Conservation (phyloP, 1,284 basidiomycete genomes). For the Irpex sp. region DNA sequence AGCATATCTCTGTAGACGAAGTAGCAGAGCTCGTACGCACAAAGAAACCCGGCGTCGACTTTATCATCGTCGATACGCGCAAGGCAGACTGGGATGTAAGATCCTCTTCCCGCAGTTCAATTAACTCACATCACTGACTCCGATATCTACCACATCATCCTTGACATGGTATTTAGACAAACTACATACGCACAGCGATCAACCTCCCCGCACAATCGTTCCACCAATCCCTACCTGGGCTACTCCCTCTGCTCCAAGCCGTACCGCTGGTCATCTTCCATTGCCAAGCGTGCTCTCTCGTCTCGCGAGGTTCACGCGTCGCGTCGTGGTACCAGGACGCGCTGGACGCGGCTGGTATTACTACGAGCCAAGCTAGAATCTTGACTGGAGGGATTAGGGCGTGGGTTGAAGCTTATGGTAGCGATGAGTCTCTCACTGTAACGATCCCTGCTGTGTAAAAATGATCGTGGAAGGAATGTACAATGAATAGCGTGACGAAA, state of each 20-base stretch:
- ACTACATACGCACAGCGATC: conserved; percentile 11
- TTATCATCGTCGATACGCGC: conserved; percentile 12
- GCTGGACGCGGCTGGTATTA: conserved; percentile 10
- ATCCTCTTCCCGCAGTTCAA: background rate
- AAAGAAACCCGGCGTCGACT: conserved; percentile 11
- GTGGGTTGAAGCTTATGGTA: conserved; percentile 12
- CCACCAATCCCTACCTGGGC: conserved; percentile 11
- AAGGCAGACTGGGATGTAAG: conserved; percentile 13
- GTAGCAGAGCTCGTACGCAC: conserved; percentile 10
- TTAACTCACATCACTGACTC: background rate
- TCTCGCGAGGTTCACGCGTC: conserved; percentile 8
- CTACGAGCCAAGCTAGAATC: conserved; percentile 7
- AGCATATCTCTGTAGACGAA: conserved; percentile 1
- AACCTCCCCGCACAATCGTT: conserved; percentile 15
- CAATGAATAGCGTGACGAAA: background rate
- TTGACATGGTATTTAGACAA: background rate
- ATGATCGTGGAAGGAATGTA: background rate
- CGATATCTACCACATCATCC: background rate
- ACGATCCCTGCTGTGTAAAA: background rate
- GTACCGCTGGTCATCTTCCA: conserved; percentile 14
- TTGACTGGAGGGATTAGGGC: conserved; percentile 11
- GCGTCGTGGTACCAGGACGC: conserved; percentile 16
- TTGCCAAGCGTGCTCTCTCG: conserved; percentile 10
- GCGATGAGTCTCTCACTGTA: conserved; percentile 8
- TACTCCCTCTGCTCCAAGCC: conserved; percentile 5